Evolutionary conservation across 768 basidiomycete genomes (phyloP).

Genomic region (Mycena maculata): DNA sequence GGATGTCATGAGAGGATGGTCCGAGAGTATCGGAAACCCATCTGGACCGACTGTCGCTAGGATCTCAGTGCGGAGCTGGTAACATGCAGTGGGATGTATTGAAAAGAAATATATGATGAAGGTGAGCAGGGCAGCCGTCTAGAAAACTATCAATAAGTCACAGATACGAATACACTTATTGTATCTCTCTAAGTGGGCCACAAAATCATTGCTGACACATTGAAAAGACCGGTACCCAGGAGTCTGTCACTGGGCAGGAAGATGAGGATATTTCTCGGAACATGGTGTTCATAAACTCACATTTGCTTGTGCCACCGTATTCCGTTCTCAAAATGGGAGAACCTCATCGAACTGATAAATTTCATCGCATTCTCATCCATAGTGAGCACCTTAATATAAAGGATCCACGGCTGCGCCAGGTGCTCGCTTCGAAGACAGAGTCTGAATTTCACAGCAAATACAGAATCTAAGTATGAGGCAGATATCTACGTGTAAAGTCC

Average conservation of each 20-base stretch:
- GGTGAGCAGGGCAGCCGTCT: constrained; percentile 63
- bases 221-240: constrained; percentile 63
- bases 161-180: constrained; percentile 42
- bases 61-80: constrained; percentile 57
- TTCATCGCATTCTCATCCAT: constrained; percentile 59
- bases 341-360: constrained; percentile 55
- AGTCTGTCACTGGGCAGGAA: constrained; percentile 40
- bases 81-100: constrained; percentile 54
- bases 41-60: constrained; percentile 47
- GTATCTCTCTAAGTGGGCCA: constrained; percentile 69
- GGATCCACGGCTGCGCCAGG: too few species aligned
- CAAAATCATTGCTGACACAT: constrained; percentile 46
- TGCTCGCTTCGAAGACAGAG: too few species aligned
- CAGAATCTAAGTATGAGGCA: too few species aligned
- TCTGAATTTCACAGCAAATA: too few species aligned
- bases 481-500: too few species aligned
- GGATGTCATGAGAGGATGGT: too few species aligned
- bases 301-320: constrained; percentile 52
- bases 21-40: constrained; percentile 47
- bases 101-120: constrained; percentile 58
- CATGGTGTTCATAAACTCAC: constrained; percentile 42
- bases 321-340: constrained; percentile 58
- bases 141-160: neutral
- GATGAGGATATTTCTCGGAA: neutral
- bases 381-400: constrained; percentile 57